Base-by-base conservation (phyloP, 2,329 filamentous ascomycete species). In the Penicillium italicum region DNA sequence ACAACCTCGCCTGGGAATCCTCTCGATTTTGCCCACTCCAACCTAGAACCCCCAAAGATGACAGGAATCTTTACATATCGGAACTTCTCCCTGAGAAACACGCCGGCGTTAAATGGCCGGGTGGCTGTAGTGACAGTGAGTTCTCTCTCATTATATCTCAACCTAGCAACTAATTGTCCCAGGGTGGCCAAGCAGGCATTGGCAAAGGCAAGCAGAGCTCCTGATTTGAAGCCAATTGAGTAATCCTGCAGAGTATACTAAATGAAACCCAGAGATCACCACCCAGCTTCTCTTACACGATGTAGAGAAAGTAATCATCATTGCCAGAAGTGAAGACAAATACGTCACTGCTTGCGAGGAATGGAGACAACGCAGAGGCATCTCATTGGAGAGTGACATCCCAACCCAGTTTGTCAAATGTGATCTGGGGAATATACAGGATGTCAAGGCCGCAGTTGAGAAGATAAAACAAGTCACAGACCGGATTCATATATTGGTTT, bases 401-500 rank as follows among this genome's bases (percentile, higher is more conserved):
- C 59, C 62, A 46, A 56, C 64, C 10, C 45, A 58, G 16, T 72
- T 71, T 42, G 47, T 72, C n/a, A 49, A 58, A 48, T 72, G 69
- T 48, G 69, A 73, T 58, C 59, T 73, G 22, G 61, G 51, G 30
- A 65, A 70, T 61, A 63, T 72, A 45, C 31, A 43, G 20, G 53
- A 57, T 30, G 65, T 67, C 16, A 58, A 61, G 41, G 51, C 56
- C 2, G 64, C 62, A 8, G 66, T 64, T 9, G 47, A 63, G 18
- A 16, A 59, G 16, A 60, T 72, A 14, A 60, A 58, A 46, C 46
- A 49, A 28, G 49, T 58, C 33, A 64, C 66, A 11, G 56, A 66
- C 24, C 61, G 64, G 11, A 53, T 72, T 24, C 67, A 73, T 55
- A 66, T 72, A 18, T 58, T 74, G 42, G 56, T 72, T 42, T 69